Percentiles rank a stretch among this genome's conserved stretches.
phyloP scores from a whole-genome alignment of 305 asterid genomes.

The Fraxinus floribunda region DNA sequence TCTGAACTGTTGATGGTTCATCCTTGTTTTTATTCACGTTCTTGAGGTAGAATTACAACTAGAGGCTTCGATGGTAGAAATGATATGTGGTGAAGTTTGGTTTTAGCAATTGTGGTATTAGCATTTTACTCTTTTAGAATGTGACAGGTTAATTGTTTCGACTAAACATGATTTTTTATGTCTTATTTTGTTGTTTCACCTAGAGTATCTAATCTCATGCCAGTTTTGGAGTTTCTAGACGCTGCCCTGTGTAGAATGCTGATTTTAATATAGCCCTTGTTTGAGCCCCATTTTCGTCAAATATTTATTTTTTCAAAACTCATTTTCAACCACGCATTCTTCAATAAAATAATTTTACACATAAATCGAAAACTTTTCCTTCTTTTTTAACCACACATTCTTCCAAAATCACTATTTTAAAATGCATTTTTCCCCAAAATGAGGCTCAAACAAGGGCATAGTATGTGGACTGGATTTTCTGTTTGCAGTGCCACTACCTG shows the following conservation, averaged over 20 bases:
- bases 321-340: neutral
- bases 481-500: neutral
- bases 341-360: neutral
- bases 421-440: neutral
- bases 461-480: neutral
- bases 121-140: neutral
- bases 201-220: neutral
- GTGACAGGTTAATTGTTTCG: neutral
- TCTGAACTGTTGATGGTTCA: neutral
- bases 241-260: neutral
- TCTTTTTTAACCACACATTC: neutral
- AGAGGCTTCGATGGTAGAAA: neutral
- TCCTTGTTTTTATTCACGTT: neutral
- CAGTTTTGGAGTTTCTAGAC: neutral
- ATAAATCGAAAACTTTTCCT: neutral
- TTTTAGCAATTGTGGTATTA: neutral
- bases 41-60: neutral
- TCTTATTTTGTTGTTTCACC: neutral
- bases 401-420: neutral
- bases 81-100: conserved; percentile 1
- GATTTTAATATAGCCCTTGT: neutral
- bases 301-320: too few relatives aligned
- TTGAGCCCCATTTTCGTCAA: neutral
- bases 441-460: neutral
- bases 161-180: neutral